Base-by-base conservation (phyloP, 169 alveolate genomes). In the Eimeria acervulina region DNA sequence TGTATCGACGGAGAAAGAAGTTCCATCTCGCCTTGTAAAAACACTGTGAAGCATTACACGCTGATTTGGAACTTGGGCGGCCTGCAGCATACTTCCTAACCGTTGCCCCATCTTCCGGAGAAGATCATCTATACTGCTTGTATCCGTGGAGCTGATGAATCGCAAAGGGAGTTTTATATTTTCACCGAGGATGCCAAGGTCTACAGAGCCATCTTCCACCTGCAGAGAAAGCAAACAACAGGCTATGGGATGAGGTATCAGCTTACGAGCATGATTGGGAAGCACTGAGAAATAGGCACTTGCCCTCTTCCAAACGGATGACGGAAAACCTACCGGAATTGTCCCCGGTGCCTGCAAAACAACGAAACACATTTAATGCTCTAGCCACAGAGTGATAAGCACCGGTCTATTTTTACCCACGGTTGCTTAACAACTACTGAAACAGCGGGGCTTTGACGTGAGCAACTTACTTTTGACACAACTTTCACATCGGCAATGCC, bases 121-220 rank as follows among this genome's bases (percentile, higher is more conserved):
- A 59, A 85, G 52, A 7, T 59, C 80, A 23, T 85, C 26, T 40
- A 85, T 23, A 47, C 81, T 85, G 80, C 42, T 21, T 26, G 23
- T 85, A 72, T 85, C 93, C 42, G 76, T 61, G 17, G 93, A 85
- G 61, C 93, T 85, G 13, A 85, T 40, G 47, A 17, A 59, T 28
- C 80, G 59, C 59, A 85, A 23, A 44, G 93, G 93, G 26, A 85
- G 31, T 6, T 55, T 55, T 47, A 85, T n/a, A 17, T 21, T 52
- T 85, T 61, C 23, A 40, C 80, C 93, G 28, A 55, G 40, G 1
- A 85, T 28, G 61, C 93, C 93, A 40, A 85, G 38, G 38, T 85
- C 80, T 33, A 85, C 66, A 38, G 93, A 33, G 23, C 93, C 93
- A 40, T 55, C 93, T 85, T 85, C 93, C 38, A 85, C 93, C 93